Base-by-base conservation (phyloP, 2,329 filamentous ascomycete species). In the Apiospora pterosperma region DNA sequence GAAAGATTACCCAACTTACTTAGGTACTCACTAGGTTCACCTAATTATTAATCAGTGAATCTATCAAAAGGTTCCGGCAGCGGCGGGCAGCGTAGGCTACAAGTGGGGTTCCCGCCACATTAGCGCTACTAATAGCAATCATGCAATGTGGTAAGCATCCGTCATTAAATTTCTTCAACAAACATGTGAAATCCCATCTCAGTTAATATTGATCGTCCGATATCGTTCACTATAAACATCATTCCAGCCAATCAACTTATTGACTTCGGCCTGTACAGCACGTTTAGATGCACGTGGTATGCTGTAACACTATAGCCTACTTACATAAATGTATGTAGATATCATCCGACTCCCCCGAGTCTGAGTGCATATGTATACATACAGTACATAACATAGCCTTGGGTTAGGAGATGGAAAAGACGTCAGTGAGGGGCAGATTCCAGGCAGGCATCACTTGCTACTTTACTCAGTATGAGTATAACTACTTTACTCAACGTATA, bases 391-490 rank as follows among this genome's bases (percentile, higher is more conserved):
- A 11, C 48, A 58, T 12, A 58, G 14, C 48, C 12, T 16, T 23
- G 48, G 14, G 12, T 23, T 23, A 16, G 21, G 55, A 36, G 14
- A 12, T 21, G 36, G 34, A 39, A 23, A 23, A 63, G 34, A 63
- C 44, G 62, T 63, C 62, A 59, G n/a, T 23, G 62, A 36, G 44
- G 62, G 44, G 62, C 60, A 41, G 21, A 11, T 31, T 5, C 34
- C 42, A 12, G 39, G 12, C 21, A 25, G 19, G 59, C 23, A 39
- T 23, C n/a, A 34, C 2, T 4, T 34, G 28, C 48, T n/a, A 3
- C 16, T 8, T n/a, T n/a, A 16, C 16, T 19, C 7, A 14, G 11
- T 12, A 14, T 28, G 25, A 52, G 44, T 16, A n/a, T 25, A 39
- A 16, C 10, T 16, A 16, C 36, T 16, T 39, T 41, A 41, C 19